phyloP scores from a whole-genome alignment of 306 rosid species.

The Inga laurina region DNA sequence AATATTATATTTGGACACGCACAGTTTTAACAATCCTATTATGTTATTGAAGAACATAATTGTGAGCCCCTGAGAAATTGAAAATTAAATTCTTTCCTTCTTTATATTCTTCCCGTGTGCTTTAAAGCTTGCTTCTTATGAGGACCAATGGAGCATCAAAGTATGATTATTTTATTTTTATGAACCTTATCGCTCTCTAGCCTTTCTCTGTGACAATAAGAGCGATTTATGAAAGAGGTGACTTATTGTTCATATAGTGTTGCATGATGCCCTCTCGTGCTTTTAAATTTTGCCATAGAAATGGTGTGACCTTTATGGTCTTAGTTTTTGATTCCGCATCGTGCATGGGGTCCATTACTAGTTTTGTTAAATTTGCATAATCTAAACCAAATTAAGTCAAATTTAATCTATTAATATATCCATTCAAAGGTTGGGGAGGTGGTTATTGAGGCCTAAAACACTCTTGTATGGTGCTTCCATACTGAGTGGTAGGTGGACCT shows the following conservation, averaged over 20 bases:
- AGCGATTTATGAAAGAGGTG: conserved; percentile 16
- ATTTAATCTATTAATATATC: not conserved
- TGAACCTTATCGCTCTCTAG: not conserved
- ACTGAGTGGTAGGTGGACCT: not conserved
- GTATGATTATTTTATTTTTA: not conserved
- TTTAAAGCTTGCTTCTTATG: not conserved
- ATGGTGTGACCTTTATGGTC: conserved; percentile 6
- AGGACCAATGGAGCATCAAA: not conserved
- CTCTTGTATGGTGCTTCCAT: not conserved
- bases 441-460: not conserved
- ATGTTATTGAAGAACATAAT: not conserved
- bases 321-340: not conserved
- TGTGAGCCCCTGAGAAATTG: not conserved
- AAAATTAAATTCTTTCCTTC: not conserved
- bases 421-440: not conserved
- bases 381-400: not conserved
- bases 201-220: not conserved
- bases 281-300: not conserved
- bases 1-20: not conserved
- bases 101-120: not conserved
- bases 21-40: not conserved
- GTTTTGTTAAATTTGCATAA: not conserved
- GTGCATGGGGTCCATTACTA: not conserved
- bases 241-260: conserved; percentile 1
- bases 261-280: not conserved